A percentile compares a stretch with the other conserved stretches of the same genome.
These are phyloP conservation scores for Cladosporium sp. DNA, from an alignment of 2,329 filamentous ascomycete genomes.

Conservation along the genomic window DNA sequence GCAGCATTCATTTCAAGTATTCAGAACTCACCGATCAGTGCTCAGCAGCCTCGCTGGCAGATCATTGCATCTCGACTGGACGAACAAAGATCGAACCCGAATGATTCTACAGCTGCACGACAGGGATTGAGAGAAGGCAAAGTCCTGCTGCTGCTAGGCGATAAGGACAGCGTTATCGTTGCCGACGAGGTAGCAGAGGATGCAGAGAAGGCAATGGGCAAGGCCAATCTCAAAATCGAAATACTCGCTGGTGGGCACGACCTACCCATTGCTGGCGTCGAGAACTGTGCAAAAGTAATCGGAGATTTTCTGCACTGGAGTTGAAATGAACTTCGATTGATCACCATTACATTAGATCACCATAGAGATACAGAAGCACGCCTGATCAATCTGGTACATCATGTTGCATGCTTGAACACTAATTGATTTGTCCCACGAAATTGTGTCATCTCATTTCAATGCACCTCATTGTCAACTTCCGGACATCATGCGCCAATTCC, in stretches of 20 bases:
- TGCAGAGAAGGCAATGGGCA: slow-evolving; percentile 58
- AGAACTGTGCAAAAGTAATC: slow-evolving; percentile 60
- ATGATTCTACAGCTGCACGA: slow-evolving; percentile 24
- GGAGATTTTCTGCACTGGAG: slow-evolving; percentile 23
- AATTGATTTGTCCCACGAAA: background rate
- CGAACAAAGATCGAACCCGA: slow-evolving; percentile 40
- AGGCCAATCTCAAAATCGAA: slow-evolving; percentile 59
- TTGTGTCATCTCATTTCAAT: background rate
- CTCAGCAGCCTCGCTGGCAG: slow-evolving; percentile 64
- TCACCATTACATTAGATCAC: background rate
- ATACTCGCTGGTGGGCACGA: slow-evolving; percentile 69
- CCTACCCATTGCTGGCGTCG: slow-evolving; percentile 63
- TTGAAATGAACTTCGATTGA: background rate
- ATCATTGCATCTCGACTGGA: slow-evolving; percentile 56
- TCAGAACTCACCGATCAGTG: slow-evolving; percentile 68
- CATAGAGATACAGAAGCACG: background rate
- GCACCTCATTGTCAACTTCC: background rate
- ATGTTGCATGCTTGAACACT: background rate
- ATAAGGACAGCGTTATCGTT: slow-evolving; percentile 67
- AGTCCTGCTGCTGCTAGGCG: slow-evolving; percentile 67
- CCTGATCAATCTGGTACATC: background rate
- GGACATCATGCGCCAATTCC: background rate
- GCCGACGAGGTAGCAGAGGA: slow-evolving; percentile 66
- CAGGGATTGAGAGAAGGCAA: slow-evolving; percentile 49
- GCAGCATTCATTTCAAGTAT: slow-evolving; percentile 71